Evolutionary conservation across 495 filamentous ascomycete genomes (phyloP), one percentile per base, ranked within the genome.

Genomic region (Xylaria sp.): DNA sequence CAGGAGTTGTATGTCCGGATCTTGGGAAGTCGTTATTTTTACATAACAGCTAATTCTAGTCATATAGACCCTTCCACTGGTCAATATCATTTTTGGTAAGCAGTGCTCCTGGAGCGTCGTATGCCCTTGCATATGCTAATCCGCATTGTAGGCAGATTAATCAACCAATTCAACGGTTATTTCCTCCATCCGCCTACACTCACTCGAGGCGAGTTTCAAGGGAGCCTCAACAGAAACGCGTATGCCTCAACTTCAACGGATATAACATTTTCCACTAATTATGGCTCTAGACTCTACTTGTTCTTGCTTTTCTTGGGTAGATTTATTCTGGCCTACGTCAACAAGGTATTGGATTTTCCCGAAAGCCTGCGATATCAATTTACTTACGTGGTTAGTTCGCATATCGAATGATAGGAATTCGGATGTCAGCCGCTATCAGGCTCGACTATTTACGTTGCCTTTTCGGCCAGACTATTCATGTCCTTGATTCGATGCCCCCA

Each of bases 401-500:
- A 72, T 85, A 82, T 67, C 83, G 83, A 9, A 75, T 85, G 63
- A 85, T 85, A 57, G 83, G 83, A 61, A 83, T 85, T 72, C 83
- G 83, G 59, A 85, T 85, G 80, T 85, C 83, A 40, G 82, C 83
- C 3, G 84, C 80, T 29, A 80, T 90, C 58, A 81, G 88, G 43
- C 82, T 88, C 6, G 80, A 84, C 61, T 87, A 87, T 64, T 79
- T 90, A 44, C 75, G 80, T 29, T 82, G 81, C 21, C 82, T 90
- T 31, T 90, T 90, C 66, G 73, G 75, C 31, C 87, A 89, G 71
- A 83, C 86, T 33, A 80, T 90, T 44, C 82, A 87, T 67, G 84
- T 86, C 62, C 84, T 90, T 24, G 88, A 90, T 75, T 85, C 86
- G 66, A 82, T 90, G 84, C 84, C 87, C 68, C 76, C 82, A 68